phyloP scores from a whole-genome alignment of 768 basidiomycete genomes.

The Collybia sordida region DNA sequence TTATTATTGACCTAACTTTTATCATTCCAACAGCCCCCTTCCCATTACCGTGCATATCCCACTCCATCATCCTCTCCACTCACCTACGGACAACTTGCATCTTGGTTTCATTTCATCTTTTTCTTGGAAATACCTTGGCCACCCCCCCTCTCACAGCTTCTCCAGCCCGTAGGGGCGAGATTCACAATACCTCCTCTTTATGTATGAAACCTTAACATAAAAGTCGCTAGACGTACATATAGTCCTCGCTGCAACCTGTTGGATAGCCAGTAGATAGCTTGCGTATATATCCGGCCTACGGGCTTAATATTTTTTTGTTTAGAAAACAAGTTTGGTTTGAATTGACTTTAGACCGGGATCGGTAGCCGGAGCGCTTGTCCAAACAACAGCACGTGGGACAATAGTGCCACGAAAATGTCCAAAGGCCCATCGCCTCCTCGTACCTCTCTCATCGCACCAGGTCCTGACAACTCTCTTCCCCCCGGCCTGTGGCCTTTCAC shows the following conservation, averaged over 20 bases:
- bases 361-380: conserved; percentile 5
- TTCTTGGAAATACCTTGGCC: too few species aligned
- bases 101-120: background rate
- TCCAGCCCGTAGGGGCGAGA: background rate
- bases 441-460: conserved; percentile 2
- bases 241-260: conserved; percentile 1
- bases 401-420: conserved; percentile 18
- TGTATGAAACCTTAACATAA: background rate
- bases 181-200: too few species aligned
- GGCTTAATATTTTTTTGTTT: background rate
- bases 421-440: background rate
- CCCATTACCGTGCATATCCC: too few species aligned
- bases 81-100: background rate
- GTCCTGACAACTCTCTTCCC: conserved; percentile 4
- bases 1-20: too few species aligned
- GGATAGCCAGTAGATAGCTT: conserved; percentile 1
- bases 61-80: background rate
- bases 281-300: background rate
- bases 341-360: too few species aligned
- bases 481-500: conserved; percentile 16
- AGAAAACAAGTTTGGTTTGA: background rate
- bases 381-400: conserved; percentile 18
- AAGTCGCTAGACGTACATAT: background rate
- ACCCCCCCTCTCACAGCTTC: too few species aligned
- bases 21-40: background rate